These are phyloP conservation scores for Dictyostelium purpureum DNA, from an alignment of 78 protist species.

Conservation along the genomic window DNA sequence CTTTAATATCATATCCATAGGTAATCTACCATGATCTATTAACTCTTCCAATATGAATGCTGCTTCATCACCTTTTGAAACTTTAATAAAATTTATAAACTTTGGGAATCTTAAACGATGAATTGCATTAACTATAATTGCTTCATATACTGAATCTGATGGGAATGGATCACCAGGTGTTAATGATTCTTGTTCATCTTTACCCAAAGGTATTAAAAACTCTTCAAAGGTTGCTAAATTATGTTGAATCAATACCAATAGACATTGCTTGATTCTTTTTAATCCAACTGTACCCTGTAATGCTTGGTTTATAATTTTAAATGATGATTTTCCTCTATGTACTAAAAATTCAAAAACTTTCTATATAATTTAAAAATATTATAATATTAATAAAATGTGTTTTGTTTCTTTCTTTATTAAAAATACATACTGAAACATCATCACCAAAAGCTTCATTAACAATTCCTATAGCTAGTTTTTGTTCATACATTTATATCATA, in stretches of 20 bases:
- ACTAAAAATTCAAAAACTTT: slow-evolving; percentile 54
- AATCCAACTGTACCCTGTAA: slow-evolving; percentile 3
- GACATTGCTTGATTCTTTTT: slow-evolving; percentile 1
- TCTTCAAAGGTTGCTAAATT: slow-evolving; percentile 44
- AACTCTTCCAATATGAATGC: slow-evolving; percentile 42
- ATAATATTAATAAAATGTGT: background rate
- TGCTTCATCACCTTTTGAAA: slow-evolving; percentile 25
- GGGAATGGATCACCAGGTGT: slow-evolving; percentile 6
- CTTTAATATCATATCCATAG: slow-evolving; percentile 48
- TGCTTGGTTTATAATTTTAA: background rate
- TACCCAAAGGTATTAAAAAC: background rate
- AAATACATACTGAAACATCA: slow-evolving; percentile 39
- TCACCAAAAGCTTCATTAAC: slow-evolving; percentile 60
- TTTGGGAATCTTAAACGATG: slow-evolving; percentile 72
- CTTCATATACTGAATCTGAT: slow-evolving; percentile 37
- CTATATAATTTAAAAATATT: background rate
- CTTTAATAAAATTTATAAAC: slow-evolving; percentile 32
- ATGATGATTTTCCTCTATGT: slow-evolving; percentile 52
- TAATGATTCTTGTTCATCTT: background rate
- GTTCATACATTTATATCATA: slow-evolving; percentile 54
- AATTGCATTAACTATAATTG: slow-evolving; percentile 31
- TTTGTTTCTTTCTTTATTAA: background rate
- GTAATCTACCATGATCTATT: slow-evolving; percentile 57
- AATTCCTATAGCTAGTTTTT: slow-evolving; percentile 50
- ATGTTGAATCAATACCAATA: slow-evolving; percentile 69